Evolutionary conservation across 805 yeast species (phyloP).

Genomic region (Pichia eremophila): DNA sequence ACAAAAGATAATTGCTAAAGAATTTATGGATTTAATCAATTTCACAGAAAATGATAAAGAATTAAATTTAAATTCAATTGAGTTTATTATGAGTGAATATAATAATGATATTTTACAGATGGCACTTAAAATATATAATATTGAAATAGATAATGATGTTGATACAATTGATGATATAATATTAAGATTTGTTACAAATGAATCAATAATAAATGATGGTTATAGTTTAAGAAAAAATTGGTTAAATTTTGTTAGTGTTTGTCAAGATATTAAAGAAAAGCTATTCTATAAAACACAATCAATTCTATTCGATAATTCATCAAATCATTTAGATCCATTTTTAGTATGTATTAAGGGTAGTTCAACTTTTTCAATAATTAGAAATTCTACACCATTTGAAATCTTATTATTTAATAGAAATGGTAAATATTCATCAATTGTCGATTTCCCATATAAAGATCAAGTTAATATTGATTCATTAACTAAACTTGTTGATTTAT

Average conservation of each 20-base stretch:
- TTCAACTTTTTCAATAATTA: slow-evolving; percentile 25
- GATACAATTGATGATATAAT: background rate
- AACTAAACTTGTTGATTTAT: slow-evolving; percentile 2
- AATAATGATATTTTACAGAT: slow-evolving; percentile 35
- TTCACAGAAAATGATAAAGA: slow-evolving; percentile 5
- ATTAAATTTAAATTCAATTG: slow-evolving; percentile 31
- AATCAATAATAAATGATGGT: slow-evolving; percentile 1
- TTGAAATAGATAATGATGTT: background rate
- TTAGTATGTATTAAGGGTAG: slow-evolving; percentile 28
- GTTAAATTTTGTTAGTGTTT: slow-evolving; percentile 55
- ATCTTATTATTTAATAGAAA: slow-evolving; percentile 21
- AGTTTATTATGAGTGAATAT: slow-evolving; percentile 39
- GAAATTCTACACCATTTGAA: slow-evolving; percentile 28
- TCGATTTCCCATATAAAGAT: slow-evolving; percentile 1
- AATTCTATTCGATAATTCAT: slow-evolving; percentile 27
- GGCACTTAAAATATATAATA: slow-evolving; percentile 10
- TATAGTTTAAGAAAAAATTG: slow-evolving; percentile 12
- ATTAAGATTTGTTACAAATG: background rate
- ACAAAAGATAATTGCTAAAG: slow-evolving; percentile 5
- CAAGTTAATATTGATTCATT: slow-evolving; percentile 6
- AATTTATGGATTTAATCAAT: slow-evolving; percentile 9
- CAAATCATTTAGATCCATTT: slow-evolving; percentile 14
- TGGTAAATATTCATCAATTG: background rate
- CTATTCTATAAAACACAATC: slow-evolving; percentile 43
- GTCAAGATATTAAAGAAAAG: slow-evolving; percentile 55